Evolutionary conservation across 345 rosid species (phyloP).

Genomic region (Firmiana major): DNA sequence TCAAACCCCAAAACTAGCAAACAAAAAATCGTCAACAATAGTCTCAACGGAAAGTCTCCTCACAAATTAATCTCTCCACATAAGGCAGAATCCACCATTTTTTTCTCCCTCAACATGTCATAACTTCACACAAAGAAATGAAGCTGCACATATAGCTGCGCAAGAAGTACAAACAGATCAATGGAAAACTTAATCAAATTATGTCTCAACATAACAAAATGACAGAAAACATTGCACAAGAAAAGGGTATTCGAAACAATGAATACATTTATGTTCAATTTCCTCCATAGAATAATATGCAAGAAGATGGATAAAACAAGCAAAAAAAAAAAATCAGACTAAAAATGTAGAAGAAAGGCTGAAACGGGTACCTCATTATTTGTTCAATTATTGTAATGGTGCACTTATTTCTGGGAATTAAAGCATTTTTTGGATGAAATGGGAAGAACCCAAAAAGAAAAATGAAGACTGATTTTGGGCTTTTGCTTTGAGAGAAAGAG

Average conservation of each 20-base stretch:
- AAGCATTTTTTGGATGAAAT: neutral
- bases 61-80: neutral
- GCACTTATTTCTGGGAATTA: neutral
- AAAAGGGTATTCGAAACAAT: slow-evolving; percentile 1
- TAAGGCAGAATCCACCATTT: neutral
- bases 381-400: slow-evolving; percentile 8
- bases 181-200: neutral
- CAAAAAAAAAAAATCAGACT: neutral
- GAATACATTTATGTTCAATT: neutral
- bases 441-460: slow-evolving; percentile 5
- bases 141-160: neutral
- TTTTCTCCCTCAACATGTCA: neutral
- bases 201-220: neutral
- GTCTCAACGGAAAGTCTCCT: neutral
- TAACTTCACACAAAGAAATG: neutral
- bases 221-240: neutral
- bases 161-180: neutral
- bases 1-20: neutral
- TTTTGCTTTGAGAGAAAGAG: slow-evolving; percentile 17
- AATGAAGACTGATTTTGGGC: slow-evolving; percentile 14
- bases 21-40: neutral
- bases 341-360: neutral
- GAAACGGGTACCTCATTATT: slow-evolving; percentile 23
- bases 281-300: neutral
- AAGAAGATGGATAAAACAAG: neutral